Percentiles rank a stretch among this genome's conserved stretches.
Conservation (phyloP, 352 stramenopile genomes). For the Phytophthora capsici region DNA sequence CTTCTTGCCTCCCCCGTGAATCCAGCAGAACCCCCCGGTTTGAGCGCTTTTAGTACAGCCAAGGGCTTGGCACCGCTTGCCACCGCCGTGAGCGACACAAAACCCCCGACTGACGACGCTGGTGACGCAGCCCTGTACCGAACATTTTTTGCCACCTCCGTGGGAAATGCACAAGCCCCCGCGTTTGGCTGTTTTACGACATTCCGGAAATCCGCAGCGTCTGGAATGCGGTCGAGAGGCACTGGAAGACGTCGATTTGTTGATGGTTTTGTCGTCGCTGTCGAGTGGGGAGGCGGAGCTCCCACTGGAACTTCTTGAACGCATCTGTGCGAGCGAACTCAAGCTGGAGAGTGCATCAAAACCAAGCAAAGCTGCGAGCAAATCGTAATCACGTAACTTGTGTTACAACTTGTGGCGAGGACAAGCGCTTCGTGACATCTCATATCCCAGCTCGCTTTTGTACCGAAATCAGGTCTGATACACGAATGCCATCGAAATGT, state of each 20-base stretch:
- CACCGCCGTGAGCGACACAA: slow-evolving; percentile 68
- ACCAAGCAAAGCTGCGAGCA: slow-evolving; percentile 3
- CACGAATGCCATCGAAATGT: slow-evolving; percentile 2
- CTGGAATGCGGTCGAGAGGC: slow-evolving; percentile 15
- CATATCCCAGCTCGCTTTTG: slow-evolving; percentile 32
- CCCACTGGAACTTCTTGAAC: slow-evolving; percentile 15
- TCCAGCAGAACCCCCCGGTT: slow-evolving; percentile 52
- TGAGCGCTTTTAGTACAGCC: slow-evolving; percentile 47
- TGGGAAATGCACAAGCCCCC: slow-evolving; percentile 64
- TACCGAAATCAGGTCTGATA: slow-evolving; percentile 37
- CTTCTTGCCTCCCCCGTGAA: slow-evolving; percentile 69
- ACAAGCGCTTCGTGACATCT: slow-evolving; percentile 17
- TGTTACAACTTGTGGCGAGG: slow-evolving; percentile 11
- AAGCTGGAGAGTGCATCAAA: slow-evolving; percentile 21
- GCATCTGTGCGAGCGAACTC: slow-evolving; percentile 25
- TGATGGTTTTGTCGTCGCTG: slow-evolving; percentile 5
- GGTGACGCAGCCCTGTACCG: slow-evolving; percentile 54
- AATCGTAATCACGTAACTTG: slow-evolving; percentile 23
- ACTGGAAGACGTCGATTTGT: background rate
- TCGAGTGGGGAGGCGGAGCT: slow-evolving; percentile 12
- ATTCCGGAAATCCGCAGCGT: slow-evolving; percentile 56
- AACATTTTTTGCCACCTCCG: slow-evolving; percentile 60
- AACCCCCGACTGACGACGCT: slow-evolving; percentile 63
- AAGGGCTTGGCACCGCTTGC: slow-evolving; percentile 50
- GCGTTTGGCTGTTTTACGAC: slow-evolving; percentile 56